Evolutionary conservation across 1,284 basidiomycete species (phyloP), one percentile per base, ranked within the genome.

Genomic region (Vanrija humicola): DNA sequence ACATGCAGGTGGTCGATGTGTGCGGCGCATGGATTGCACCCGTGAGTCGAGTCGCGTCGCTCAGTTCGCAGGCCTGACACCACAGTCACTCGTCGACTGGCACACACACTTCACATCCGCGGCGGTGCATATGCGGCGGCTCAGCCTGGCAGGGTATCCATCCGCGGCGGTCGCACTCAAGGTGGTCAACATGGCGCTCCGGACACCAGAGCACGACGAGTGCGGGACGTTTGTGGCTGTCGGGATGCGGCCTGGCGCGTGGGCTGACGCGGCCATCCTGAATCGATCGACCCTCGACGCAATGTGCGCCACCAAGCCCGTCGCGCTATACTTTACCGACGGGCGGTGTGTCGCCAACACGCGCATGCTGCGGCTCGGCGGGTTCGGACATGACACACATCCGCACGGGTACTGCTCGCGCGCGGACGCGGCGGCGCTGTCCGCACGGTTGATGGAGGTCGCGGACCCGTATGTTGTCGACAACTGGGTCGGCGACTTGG

Each of bases 291-390:
- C 26, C 8, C 55, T 71, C 39, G 70, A 73, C 46, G 43, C 21
- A 12, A 29, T 64, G 48, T 53, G 48, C 19, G 26, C 48, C 15
- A 52, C 54, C 14, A 38, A 67, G 43, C 65, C 67, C 6, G 59
- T 73, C 6, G 59, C 58, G 16, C 53, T 70, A 3, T 58, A 67
- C 9, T 62, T 58, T 46, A 65, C 64, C 34, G 70, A 73, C 57
- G 66, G 64, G 23, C 50, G 67, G 10, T 64, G 62, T 44, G 48
- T 46, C 55, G 50, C 43, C 56, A 73, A 72, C 52, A 63, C 69
- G 15, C 23, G 38, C 7, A 68, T 61, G 7, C 52, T 73, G 9
- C 25, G 46, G 46, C 55, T 29, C 14, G 46, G 62, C 9, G 64
- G 62, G 0, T 21, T 62, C 46, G 53, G 62, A 15, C 50, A 67